Conservation (phyloP, 164 flowering plant genomes). For the Nymphaea thermarum region DNA sequence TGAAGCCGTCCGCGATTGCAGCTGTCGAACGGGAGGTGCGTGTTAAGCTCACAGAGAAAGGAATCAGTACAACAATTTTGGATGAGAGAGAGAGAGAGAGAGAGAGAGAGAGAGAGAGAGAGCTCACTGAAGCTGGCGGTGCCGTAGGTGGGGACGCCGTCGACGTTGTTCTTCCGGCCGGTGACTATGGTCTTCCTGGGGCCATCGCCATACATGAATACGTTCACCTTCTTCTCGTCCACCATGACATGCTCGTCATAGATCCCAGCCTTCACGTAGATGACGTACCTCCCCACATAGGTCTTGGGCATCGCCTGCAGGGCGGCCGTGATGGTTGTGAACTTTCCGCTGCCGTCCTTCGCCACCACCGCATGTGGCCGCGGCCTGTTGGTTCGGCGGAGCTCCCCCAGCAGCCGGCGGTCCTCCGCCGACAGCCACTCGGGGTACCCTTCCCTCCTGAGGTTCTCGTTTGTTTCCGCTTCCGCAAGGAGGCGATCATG, state of each 20-base stretch:
- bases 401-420: slow-evolving; percentile 23
- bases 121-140: slow-evolving; percentile 43
- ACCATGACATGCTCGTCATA: slow-evolving; percentile 36
- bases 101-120: neutral
- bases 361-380: slow-evolving; percentile 44
- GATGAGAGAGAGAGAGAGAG: neutral
- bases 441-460: slow-evolving; percentile 21
- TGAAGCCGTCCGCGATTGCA: slow-evolving; percentile 33
- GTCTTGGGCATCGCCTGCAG: slow-evolving; percentile 36
- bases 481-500: slow-evolving; percentile 13
- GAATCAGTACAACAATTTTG: neutral
- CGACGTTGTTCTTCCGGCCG: slow-evolving; percentile 17
- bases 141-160: slow-evolving; percentile 23
- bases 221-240: slow-evolving; percentile 18
- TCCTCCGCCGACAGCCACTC: slow-evolving; percentile 25
- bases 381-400: neutral
- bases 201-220: slow-evolving; percentile 61
- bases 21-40: slow-evolving; percentile 8
- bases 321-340: slow-evolving; percentile 34
- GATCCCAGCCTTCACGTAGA: slow-evolving; percentile 49
- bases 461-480: neutral
- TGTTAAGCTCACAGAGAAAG: neutral
- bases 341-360: slow-evolving; percentile 42
- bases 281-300: slow-evolving; percentile 23
- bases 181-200: slow-evolving; percentile 44